Evolutionary conservation across 1,284 basidiomycete species (phyloP), one percentile per base, ranked within the genome.

Genomic region (Cutaneotrichosporon sp.): DNA sequence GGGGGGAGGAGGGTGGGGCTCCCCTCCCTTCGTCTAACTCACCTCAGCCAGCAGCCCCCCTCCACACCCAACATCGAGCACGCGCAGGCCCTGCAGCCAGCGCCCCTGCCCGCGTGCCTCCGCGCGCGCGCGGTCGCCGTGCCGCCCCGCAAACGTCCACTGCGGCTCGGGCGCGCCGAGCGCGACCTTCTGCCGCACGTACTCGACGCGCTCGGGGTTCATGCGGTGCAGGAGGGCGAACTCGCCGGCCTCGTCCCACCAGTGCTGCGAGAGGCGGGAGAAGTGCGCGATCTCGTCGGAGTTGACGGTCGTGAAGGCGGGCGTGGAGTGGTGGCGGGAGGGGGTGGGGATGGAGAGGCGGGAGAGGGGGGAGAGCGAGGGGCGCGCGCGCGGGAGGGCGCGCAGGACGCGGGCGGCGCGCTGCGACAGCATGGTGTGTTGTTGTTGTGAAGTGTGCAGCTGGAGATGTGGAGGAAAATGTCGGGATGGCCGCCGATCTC

Each of bases 161-260:
- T 72, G 68, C 16, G 82, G 76, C 57, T 88, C 87, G 53, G 89
- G 86, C 81, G 67, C 31, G 79, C 89, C 86, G 34, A 84, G 74
- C 18, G 72, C 72, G 24, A 93, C 75, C 77, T 95, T 95, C 66
- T 93, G 86, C 27, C 88, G 84, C 22, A 99, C 84, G 75, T 94
- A 98, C 60, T 87, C 86, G 69, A 95, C 86, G 36, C 97, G 84
- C 13, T 89, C 84, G 0, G 93, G 92, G 79, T 99, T 99, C 95
- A 99, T 98, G 71, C 87, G 87, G 77, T 99, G 97, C 34, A 99
- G 81, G 42, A 95, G 82, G 2, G 83, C 85, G 73, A 97, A 97
- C 78, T 98, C 95, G 69, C 95, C 95, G 31, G 84, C 84, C 74
- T 97, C 92, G 78, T 97, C 88, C 97, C 97, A 99, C 97, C 97